A percentile compares a stretch with the other conserved stretches of the same genome.
These are phyloP conservation scores for Tremella fuciformis DNA, from an alignment of 768 basidiomycete species.

Conservation along the genomic window DNA sequence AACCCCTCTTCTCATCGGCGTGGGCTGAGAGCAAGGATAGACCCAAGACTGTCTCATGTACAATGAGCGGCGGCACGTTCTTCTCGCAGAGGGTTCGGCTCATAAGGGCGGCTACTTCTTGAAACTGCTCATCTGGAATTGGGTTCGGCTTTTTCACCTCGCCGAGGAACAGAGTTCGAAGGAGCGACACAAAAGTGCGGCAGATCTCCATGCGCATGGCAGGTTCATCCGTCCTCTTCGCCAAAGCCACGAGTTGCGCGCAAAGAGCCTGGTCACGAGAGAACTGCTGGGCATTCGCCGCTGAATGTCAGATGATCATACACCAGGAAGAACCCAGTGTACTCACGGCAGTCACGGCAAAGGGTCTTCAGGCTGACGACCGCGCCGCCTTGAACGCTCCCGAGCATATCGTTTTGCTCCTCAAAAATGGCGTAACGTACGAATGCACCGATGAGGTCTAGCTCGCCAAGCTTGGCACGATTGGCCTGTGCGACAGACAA, in stretches of 20 bases:
- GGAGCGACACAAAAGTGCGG: conserved; percentile 64
- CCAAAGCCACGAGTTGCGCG: conserved; percentile 68
- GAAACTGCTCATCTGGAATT: no score
- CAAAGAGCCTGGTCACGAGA: conserved; percentile 57
- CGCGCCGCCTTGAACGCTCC: conserved; percentile 79
- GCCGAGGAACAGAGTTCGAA: no score
- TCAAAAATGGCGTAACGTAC: conserved; percentile 67
- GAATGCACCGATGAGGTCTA: conserved; percentile 64
- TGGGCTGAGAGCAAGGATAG: no score
- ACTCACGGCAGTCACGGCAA: conserved; percentile 68
- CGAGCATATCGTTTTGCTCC: conserved; percentile 73
- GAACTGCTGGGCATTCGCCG: conserved; percentile 52
- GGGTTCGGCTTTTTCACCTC: no score
- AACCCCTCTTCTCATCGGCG: no score
- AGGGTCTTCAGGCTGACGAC: conserved; percentile 88
- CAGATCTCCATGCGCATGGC: conserved; percentile 86
- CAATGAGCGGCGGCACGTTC: no score
- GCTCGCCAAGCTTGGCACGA: conserved; percentile 61
- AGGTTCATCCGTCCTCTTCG: conserved; percentile 73
- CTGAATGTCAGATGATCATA: conserved; percentile 22
- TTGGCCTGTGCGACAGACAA: conserved; percentile 62
- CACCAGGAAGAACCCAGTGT: background rate
- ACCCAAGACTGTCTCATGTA: no score
- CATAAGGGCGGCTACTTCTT: no score
- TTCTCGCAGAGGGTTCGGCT: no score